phyloP scores from a whole-genome alignment of 2,329 filamentous ascomycete species.

The Apiospora rasikravindrae region DNA sequence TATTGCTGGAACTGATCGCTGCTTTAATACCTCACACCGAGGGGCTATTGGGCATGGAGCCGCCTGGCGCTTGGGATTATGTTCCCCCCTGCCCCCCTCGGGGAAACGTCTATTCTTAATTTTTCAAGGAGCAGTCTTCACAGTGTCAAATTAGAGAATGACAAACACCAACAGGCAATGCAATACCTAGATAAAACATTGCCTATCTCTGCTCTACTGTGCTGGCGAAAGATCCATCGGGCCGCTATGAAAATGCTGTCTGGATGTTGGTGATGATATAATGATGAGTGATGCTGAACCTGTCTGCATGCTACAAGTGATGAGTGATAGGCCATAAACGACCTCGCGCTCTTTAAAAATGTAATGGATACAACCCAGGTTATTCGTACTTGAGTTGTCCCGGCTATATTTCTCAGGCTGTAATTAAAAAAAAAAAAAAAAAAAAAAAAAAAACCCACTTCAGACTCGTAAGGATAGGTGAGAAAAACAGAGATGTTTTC shows the following conservation, averaged over 20 bases:
- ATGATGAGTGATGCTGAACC: background rate
- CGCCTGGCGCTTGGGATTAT: background rate
- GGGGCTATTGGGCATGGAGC: background rate
- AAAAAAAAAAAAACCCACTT: too few relatives aligned
- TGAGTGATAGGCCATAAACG: background rate
- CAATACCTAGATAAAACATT: background rate
- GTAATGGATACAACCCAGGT: too few relatives aligned
- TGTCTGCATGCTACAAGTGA: background rate
- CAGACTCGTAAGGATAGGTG: too few relatives aligned
- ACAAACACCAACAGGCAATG: background rate
- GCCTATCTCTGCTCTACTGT: background rate
- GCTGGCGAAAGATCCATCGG: background rate
- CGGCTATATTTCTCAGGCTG: too few relatives aligned
- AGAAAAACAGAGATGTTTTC: too few relatives aligned
- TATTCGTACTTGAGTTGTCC: too few relatives aligned
- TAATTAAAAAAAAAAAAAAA: too few relatives aligned
- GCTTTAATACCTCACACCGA: background rate
- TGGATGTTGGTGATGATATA: background rate
- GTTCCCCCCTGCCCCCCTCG: too few relatives aligned
- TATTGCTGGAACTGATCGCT: slow-evolving; percentile 62
- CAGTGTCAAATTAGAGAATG: background rate
- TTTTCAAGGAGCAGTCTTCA: background rate
- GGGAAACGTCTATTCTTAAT: background rate
- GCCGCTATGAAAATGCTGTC: background rate
- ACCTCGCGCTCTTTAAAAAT: too few relatives aligned